Conservation (phyloP, 2,329 filamentous ascomycete genomes). For the Aspergillus tamarii region DNA sequence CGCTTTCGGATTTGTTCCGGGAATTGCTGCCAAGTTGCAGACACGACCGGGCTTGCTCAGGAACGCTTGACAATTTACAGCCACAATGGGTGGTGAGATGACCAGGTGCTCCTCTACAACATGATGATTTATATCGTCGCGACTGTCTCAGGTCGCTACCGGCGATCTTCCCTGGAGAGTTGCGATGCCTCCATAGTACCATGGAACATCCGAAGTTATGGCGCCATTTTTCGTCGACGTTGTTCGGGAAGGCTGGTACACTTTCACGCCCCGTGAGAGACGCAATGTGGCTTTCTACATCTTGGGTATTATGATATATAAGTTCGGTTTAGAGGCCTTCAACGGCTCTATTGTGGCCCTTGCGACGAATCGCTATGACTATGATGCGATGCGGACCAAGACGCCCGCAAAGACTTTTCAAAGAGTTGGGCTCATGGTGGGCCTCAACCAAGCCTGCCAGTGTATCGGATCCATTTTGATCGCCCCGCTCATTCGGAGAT, state of each 20-base stretch:
- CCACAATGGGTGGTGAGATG: constrained; percentile 3
- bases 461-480: constrained; percentile 23
- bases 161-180: neutral
- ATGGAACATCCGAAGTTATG: constrained; percentile 15
- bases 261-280: constrained; percentile 18
- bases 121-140: constrained; percentile 10
- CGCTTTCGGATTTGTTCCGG: neutral
- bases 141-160: neutral
- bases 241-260: constrained; percentile 14
- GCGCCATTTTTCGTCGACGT: constrained; percentile 15
- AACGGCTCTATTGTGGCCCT: constrained; percentile 21
- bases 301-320: constrained; percentile 21
- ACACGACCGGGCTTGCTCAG: neutral
- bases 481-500: constrained; percentile 20
- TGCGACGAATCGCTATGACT: constrained; percentile 21
- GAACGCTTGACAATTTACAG: neutral
- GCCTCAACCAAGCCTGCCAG: constrained; percentile 21
- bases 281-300: constrained; percentile 18
- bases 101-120: neutral
- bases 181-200: neutral
- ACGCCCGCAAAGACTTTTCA: constrained; percentile 20
- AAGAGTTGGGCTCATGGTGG: constrained; percentile 22
- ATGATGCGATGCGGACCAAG: constrained; percentile 16
- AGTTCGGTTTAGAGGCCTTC: constrained; percentile 21
- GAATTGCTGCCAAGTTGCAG: neutral